A percentile compares a stretch with the other conserved stretches of the same genome.
Evolutionary conservation across 2,329 filamentous ascomycete species (phyloP).

Genomic region (Monilinia vaccinii-corymbosi): DNA sequence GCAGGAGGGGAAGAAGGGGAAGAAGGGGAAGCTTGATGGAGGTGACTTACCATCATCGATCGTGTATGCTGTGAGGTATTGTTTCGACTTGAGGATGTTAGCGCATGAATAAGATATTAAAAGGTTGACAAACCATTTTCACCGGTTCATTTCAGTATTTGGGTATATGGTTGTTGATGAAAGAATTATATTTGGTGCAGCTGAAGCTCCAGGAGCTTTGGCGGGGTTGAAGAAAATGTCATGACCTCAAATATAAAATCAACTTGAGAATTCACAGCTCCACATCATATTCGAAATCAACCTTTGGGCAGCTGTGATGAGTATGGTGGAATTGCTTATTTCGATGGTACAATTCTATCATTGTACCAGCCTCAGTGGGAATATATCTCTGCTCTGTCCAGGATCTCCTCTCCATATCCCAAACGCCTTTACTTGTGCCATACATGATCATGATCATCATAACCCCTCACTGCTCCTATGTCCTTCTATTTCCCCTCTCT

Average conservation of each 20-base stretch:
- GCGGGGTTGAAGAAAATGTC: constrained; percentile 10
- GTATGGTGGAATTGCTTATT: constrained; percentile 7
- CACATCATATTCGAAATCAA: background rate
- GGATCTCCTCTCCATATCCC: constrained; percentile 16
- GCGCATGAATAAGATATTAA: constrained; percentile 6
- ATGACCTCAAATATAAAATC: background rate
- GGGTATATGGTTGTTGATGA: constrained; percentile 4
- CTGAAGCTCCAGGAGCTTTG: constrained; percentile 4
- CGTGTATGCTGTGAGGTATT: constrained; percentile 91
- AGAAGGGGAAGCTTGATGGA: constrained; percentile 14
- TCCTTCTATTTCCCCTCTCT: background rate
- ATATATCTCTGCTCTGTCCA: constrained; percentile 4
- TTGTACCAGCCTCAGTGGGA: background rate
- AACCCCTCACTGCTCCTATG: background rate
- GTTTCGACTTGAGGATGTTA: constrained; percentile 67
- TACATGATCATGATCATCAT: constrained; percentile 9
- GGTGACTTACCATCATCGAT: constrained; percentile 67
- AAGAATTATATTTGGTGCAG: background rate
- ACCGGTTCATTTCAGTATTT: constrained; percentile 15
- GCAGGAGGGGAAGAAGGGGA: background rate
- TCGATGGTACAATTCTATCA: constrained; percentile 12
- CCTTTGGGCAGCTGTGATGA: background rate
- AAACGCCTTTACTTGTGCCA: constrained; percentile 16
- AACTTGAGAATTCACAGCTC: too few species aligned
- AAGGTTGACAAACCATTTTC: constrained; percentile 24